Evolutionary conservation across 805 yeast species (phyloP).

Genomic region (Nakazawaea laoshanensis): DNA sequence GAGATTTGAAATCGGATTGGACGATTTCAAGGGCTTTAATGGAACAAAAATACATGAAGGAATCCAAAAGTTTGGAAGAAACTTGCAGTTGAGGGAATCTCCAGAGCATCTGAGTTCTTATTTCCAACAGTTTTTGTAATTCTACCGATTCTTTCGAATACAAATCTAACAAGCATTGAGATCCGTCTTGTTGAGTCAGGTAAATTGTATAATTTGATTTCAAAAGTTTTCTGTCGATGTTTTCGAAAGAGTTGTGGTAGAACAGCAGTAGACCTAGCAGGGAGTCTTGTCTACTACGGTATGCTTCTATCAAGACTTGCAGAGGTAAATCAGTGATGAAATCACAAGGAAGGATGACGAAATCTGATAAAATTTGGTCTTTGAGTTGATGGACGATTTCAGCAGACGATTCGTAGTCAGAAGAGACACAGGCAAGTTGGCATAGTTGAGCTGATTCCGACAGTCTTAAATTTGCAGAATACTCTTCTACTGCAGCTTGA

Average conservation of each 20-base stretch:
- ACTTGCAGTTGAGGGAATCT: constrained; percentile 71
- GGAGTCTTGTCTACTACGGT: constrained; percentile 57
- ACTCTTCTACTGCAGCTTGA: constrained; percentile 37
- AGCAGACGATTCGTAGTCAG: constrained; percentile 45
- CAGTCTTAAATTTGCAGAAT: constrained; percentile 29
- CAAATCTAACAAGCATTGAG: constrained; percentile 54
- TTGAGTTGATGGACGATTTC: constrained; percentile 45
- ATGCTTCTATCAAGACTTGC: constrained; percentile 76
- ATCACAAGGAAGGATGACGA: constrained; percentile 90
- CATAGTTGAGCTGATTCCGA: constrained; percentile 21
- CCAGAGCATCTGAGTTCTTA: constrained; percentile 89
- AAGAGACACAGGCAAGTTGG: constrained; percentile 35
- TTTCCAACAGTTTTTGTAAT: constrained; percentile 60
- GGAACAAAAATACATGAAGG: constrained; percentile 63
- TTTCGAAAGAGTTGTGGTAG: constrained; percentile 67
- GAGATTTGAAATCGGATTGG: constrained; percentile 20
- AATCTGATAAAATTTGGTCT: constrained; percentile 35
- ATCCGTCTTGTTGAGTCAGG: constrained; percentile 35
- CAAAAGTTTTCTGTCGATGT: constrained; percentile 69
- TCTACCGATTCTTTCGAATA: constrained; percentile 63
- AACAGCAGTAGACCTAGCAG: constrained; percentile 72
- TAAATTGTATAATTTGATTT: constrained; percentile 63
- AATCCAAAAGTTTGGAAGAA: constrained; percentile 66
- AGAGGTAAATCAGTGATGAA: constrained; percentile 91
- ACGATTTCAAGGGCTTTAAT: constrained; percentile 45